Evolutionary conservation across 2,329 filamentous ascomycete genomes (phyloP), one percentile per base, ranked within the genome.

Genomic region (Apiospora rasikravindrae): DNA sequence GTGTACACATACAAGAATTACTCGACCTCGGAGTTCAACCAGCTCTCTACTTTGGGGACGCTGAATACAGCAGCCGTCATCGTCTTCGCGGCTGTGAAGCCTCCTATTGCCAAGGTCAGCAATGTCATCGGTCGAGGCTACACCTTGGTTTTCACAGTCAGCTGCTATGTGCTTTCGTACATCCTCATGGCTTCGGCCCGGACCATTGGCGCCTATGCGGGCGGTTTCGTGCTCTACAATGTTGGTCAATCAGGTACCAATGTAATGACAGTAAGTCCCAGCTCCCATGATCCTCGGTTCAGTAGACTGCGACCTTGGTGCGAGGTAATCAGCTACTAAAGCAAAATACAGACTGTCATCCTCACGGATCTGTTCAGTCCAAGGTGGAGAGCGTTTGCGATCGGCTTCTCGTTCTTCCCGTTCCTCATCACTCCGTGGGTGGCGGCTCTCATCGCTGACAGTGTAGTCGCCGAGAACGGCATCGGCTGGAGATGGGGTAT

Each of bases 61-160:
- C 74, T 82, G 8, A 75, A 72, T 45, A 82, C 81, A 6, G 80
- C 80, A 22, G 73, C 71, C 2, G 79, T 77, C 44, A 83, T 85
- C 70, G 78, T 85, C 64, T 83, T 83, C 69, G 87, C 88, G 4
- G 86, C 90, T 22, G 85, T 87, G 72, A 91, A 91, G 76, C 88
- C 89, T 22, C 89, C 88, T 13, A 87, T 90, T 79, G 88, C 88
- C 70, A 91, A 91, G 78, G 81, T 91, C 49, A 88, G 89, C 8
- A 88, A 91, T 75, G 88, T 91, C 10, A 90, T 90, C 70, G 89
- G 89, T 37, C 86, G 90, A 37, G 87, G 89, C n/a, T 87, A 90
- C 77, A 89, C 88, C 2, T 91, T 91, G 76, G 81, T 84, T 22
- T 77, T 91, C 22, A 86, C 86, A 2, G 85, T 91, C 26, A 74